A percentile compares a stretch with the other conserved stretches of the same genome.
Evolutionary conservation across 352 stramenopile genomes (phyloP).

Genomic region (Lagenidium sp.): DNA sequence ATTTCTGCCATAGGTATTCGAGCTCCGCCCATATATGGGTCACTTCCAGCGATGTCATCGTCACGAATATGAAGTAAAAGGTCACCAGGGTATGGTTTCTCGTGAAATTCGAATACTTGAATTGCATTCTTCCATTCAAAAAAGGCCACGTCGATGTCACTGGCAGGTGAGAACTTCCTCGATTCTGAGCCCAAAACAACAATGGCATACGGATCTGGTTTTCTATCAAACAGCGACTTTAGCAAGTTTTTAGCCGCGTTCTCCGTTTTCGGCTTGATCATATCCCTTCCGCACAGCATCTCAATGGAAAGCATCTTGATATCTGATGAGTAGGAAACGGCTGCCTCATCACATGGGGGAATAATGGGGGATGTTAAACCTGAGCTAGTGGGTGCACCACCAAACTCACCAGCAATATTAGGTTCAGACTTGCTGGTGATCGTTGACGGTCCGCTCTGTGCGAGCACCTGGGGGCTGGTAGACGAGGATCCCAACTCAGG

Average conservation of each 20-base stretch:
- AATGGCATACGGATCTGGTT: constrained; percentile 33
- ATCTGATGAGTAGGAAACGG: constrained; percentile 4
- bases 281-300: constrained; percentile 19
- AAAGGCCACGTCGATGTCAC: constrained; percentile 32
- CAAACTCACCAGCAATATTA: no score
- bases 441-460: no score
- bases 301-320: constrained; percentile 30
- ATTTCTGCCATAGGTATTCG: constrained; percentile 20
- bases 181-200: constrained; percentile 19
- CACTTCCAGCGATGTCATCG: constrained; percentile 22
- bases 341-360: neutral
- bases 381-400: neutral
- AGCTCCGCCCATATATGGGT: constrained; percentile 33
- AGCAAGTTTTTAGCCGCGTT: constrained; percentile 19
- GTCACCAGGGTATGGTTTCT: constrained; percentile 20
- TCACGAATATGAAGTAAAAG: constrained; percentile 30
- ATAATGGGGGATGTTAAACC: no score
- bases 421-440: no score
- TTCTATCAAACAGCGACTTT: constrained; percentile 31
- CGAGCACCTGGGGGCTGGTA: neutral
- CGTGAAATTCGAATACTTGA: constrained; percentile 27
- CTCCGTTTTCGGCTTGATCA: constrained; percentile 12
- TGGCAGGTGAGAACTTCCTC: constrained; percentile 19
- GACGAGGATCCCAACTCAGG: no score
- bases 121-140: constrained; percentile 36